Conservation (phyloP, 2,329 filamentous ascomycete genomes). For the Alternaria alternata region DNA sequence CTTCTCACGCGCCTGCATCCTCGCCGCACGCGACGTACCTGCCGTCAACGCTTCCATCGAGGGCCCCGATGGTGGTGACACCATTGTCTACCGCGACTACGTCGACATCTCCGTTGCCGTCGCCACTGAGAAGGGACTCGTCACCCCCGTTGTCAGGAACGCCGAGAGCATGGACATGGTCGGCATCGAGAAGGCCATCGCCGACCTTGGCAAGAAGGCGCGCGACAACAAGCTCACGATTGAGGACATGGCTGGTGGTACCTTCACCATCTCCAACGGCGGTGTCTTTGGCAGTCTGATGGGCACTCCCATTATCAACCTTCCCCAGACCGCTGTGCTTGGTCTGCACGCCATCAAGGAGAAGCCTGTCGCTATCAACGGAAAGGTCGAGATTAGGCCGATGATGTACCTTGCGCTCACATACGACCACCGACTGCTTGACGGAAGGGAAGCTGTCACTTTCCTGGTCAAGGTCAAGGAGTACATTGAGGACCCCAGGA, state of each 20-base stretch:
- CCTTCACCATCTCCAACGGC: constrained; percentile 96
- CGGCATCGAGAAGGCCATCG: constrained; percentile 88
- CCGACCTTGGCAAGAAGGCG: constrained; percentile 96
- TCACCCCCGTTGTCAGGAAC: constrained; percentile 96
- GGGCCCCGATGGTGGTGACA: constrained; percentile 92
- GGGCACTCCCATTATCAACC: constrained; percentile 98
- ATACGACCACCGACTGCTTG: constrained; percentile 94
- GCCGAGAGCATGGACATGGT: constrained; percentile 88
- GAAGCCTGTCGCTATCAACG: constrained; percentile 85
- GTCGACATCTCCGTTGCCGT: constrained; percentile 98
- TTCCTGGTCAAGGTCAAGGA: constrained; percentile 98
- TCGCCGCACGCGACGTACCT: constrained; percentile 95
- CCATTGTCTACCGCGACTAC: constrained; percentile 97
- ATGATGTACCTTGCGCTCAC: constrained; percentile 99
- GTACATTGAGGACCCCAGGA: constrained; percentile 92
- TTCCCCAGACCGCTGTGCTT: constrained; percentile 89
- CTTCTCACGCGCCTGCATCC: constrained; percentile 86
- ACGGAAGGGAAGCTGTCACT: constrained; percentile 93
- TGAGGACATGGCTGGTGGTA: constrained; percentile 98
- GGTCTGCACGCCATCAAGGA: constrained; percentile 98
- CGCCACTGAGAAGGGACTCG: constrained; percentile 94
- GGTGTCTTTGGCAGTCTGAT: constrained; percentile 97
- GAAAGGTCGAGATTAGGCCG: constrained; percentile 92
- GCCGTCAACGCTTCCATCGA: constrained; percentile 97
- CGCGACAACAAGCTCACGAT: constrained; percentile 97